phyloP scores from a whole-genome alignment of 495 filamentous ascomycete species.

The Elaphomyces granulatus region DNA sequence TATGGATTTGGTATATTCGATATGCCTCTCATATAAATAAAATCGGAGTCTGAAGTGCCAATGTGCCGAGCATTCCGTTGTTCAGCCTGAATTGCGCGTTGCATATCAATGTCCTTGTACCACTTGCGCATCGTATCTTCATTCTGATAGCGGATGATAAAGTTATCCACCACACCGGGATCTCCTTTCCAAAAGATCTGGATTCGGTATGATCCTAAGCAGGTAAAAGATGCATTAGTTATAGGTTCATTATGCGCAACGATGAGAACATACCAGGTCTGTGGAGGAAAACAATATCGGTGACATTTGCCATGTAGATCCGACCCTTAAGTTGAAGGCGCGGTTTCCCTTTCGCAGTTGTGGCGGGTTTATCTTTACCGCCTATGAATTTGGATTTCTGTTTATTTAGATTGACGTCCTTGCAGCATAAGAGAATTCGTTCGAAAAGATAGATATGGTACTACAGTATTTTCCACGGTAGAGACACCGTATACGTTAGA shows the following conservation, averaged over 20 bases:
- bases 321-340: conserved; percentile 89
- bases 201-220: conserved; percentile 70
- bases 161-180: conserved; percentile 88
- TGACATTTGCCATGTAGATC: conserved; percentile 99
- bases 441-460: conserved; percentile 98
- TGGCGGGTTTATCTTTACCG: conserved; percentile 50
- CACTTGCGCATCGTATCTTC: conserved; percentile 89
- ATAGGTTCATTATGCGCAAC: neutral
- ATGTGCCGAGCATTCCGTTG: conserved; percentile 35
- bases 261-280: conserved; percentile 54
- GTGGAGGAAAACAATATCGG: conserved; percentile 68
- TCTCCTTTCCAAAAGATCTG: conserved; percentile 99
- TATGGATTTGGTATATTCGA: conserved; percentile 63
- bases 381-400: conserved; percentile 56
- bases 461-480: no score
- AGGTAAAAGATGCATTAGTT: neutral
- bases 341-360: conserved; percentile 57
- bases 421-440: conserved; percentile 91
- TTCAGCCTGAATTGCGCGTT: conserved; percentile 30
- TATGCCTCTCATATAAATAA: conserved; percentile 62
- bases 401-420: conserved; percentile 81
- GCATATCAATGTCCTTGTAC: conserved; percentile 45
- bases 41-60: conserved; percentile 55
- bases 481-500: no score
- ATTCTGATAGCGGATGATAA: conserved; percentile 79